Base-by-base conservation (phyloP, 192 early-diverging fungal species). In the Dissophora globulifera region DNA sequence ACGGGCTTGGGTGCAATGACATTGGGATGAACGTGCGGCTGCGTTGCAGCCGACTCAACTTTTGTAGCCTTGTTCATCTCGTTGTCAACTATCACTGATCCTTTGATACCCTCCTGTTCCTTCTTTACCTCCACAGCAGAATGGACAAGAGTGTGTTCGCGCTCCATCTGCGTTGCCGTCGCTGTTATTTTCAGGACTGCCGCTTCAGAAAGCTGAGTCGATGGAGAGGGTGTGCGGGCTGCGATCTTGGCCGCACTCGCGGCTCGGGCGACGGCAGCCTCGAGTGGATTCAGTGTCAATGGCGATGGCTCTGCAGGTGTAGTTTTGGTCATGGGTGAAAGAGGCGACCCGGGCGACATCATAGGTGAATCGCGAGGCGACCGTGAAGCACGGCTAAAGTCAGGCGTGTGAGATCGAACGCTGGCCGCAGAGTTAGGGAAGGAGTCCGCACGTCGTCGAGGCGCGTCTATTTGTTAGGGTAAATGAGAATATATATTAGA, bases 361-460 rank as follows among this genome's bases (percentile, higher is more conserved):
- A 58, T 20, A 9, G 60, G 69, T 3, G 69, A 71, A 25, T 61
- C 51, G 3, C 43, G 59, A 16, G 62, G 43, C 0, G 70, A 75
- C 9, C 54, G 48, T 4, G 57, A 56, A 27, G 61, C 26, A 10
- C 54, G 59, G 40, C 20, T 53, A 20, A 66, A 49, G n/a, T 76
- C 71, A 1, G 71, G 71, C 5, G 71, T 76, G 11, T 52, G 62
- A 46, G 63, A 76, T 15, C 71, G 63, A 7, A 46, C 58, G 13
- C 58, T 62, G 13, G 31, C 29, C 11, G 58, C 58, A 29, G 71
- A 66, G 43, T 62, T 76, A 29, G 72, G 72, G 58, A 76, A 76
- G 0, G 72, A 76, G 22, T 76, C 72, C 16, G 72, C 72, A 16
- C 72, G 52, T 26, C 72, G 72, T 29, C 72, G 32, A 26, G 72